Conservation (phyloP, 495 filamentous ascomycete species). For the Aspergillus conjunctus region DNA sequence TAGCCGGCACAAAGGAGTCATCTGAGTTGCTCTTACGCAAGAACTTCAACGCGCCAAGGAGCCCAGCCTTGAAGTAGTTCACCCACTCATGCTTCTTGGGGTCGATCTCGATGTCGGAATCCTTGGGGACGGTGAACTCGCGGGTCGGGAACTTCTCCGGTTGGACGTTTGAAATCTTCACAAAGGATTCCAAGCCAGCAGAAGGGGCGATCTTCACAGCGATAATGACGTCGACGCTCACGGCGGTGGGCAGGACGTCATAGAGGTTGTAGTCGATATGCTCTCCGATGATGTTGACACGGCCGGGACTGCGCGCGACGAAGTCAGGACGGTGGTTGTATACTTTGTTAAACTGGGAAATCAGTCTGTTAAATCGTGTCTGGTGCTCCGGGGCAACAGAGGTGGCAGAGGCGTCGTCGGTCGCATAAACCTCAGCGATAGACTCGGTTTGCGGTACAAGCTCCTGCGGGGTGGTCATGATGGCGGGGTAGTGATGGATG, state of each 20-base stretch:
- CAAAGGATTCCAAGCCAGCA: constrained; percentile 41
- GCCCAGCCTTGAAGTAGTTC: constrained; percentile 95
- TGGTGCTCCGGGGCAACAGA: constrained; percentile 42
- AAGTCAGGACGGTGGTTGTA: constrained; percentile 77
- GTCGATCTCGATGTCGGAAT: constrained; percentile 77
- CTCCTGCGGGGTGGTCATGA: constrained; percentile 50
- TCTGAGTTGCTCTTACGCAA: constrained; percentile 65
- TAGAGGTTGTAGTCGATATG: constrained; percentile 99
- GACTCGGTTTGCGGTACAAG: constrained; percentile 52
- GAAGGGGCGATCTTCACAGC: constrained; percentile 68
- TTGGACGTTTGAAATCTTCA: constrained; percentile 78
- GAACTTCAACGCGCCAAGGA: constrained; percentile 77
- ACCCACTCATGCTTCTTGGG: constrained; percentile 88
- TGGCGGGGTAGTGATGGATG: constrained; percentile 32
- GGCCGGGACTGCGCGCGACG: constrained; percentile 84
- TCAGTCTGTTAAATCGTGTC: constrained; percentile 69
- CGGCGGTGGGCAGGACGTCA: constrained; percentile 92
- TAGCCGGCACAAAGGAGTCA: constrained; percentile 60
- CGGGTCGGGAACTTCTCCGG: constrained; percentile 72
- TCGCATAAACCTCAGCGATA: constrained; percentile 53
- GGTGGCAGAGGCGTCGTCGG: constrained; percentile 45
- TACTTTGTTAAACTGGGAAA: constrained; percentile 68
- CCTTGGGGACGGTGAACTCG: constrained; percentile 70
- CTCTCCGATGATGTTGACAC: constrained; percentile 98
- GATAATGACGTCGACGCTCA: constrained; percentile 85